These are phyloP conservation scores for Venturia oleaginea DNA, from an alignment of 2,329 filamentous ascomycete species.

Conservation along the genomic window DNA sequence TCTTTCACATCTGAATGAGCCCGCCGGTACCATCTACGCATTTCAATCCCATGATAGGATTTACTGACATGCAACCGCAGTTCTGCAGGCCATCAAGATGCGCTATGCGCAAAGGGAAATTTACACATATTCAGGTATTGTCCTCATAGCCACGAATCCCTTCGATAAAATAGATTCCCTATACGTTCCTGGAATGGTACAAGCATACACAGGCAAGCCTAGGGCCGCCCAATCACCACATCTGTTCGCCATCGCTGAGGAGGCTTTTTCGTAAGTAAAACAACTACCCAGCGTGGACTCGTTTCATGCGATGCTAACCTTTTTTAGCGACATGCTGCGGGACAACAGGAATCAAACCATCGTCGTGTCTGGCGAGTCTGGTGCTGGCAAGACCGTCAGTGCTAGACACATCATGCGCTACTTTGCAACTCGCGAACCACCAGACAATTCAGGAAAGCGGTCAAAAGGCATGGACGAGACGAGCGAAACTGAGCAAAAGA, in stretches of 20 bases:
- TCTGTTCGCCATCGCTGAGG: slow-evolving; percentile 96
- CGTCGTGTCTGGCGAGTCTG: slow-evolving; percentile 97
- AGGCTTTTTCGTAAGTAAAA: slow-evolving; percentile 81
- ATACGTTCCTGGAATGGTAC: slow-evolving; percentile 99
- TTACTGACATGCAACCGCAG: slow-evolving; percentile 40
- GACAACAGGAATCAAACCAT: slow-evolving; percentile 96
- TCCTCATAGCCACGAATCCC: slow-evolving; percentile 95
- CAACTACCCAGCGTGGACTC: background rate
- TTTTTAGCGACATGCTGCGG: slow-evolving; percentile 82
- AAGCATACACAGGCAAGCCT: slow-evolving; percentile 96
- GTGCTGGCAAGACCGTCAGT: slow-evolving; percentile 97
- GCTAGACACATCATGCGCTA: slow-evolving; percentile 99
- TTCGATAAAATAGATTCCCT: slow-evolving; percentile 96
- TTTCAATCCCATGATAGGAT: slow-evolving; percentile 1
- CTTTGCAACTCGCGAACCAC: slow-evolving; percentile 93
- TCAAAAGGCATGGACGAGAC: slow-evolving; percentile 71
- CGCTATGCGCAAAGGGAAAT: slow-evolving; percentile 98
- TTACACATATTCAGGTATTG: slow-evolving; percentile 98
- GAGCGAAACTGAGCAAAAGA: slow-evolving; percentile 98
- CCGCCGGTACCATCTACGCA: slow-evolving; percentile 60
- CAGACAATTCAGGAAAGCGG: slow-evolving; percentile 72
- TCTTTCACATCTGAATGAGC: slow-evolving; percentile 94
- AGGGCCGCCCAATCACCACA: slow-evolving; percentile 94
- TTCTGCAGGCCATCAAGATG: slow-evolving; percentile 92
- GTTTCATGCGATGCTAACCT: slow-evolving; percentile 8